Conservation (phyloP, 2,329 filamentous ascomycete genomes). For the Hymenoscyphus salicellus region DNA sequence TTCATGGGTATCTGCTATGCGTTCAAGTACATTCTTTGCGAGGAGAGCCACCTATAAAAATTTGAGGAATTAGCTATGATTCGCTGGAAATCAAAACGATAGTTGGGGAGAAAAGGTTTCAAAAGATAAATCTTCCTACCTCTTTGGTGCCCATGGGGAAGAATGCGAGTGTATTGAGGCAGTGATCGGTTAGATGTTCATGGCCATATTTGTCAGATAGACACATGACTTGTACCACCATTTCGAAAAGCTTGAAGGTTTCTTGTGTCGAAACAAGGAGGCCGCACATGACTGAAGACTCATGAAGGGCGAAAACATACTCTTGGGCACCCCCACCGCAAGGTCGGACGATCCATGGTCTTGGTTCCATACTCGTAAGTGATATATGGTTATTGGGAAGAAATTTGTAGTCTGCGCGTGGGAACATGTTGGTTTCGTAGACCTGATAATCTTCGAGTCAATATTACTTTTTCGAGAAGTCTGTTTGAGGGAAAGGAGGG, state of each 20-base stretch:
- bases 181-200: not conserved
- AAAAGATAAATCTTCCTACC: not conserved
- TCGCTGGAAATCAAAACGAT: not conserved
- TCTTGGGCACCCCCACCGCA: not conserved
- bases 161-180: not conserved
- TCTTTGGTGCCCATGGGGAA: conserved; percentile 3
- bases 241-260: not conserved
- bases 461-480: no score
- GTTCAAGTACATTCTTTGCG: not conserved
- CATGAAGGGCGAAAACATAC: not conserved
- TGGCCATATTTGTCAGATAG: not conserved
- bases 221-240: not conserved
- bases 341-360: not conserved
- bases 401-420: not conserved
- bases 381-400: not conserved
- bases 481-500: no score
- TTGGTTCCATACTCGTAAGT: not conserved
- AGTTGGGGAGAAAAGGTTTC: not conserved
- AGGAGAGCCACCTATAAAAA: not conserved
- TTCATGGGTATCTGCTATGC: not conserved
- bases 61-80: not conserved
- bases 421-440: not conserved
- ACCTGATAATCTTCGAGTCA: no score
- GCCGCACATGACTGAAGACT: not conserved
- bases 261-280: not conserved